phyloP scores from a whole-genome alignment of 2,329 filamentous ascomycete genomes.

The Hymenoscyphus infarciens region DNA sequence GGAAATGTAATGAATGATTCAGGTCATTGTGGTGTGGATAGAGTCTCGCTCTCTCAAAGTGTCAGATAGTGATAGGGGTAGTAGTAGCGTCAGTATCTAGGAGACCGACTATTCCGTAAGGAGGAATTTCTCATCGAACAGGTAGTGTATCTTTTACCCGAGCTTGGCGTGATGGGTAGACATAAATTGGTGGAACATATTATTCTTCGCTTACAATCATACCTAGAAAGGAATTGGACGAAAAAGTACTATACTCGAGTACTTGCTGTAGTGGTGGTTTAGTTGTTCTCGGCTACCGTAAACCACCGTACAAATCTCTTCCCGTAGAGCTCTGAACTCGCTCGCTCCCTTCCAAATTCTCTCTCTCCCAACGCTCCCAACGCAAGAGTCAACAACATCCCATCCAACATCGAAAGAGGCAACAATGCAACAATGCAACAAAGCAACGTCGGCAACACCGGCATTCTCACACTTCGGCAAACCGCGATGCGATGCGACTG shows the following conservation, averaged over 20 bases:
- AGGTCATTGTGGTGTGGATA: no score
- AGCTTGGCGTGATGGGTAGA: no score
- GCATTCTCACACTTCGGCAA: not conserved
- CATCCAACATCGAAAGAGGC: not conserved
- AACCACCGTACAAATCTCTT: not conserved
- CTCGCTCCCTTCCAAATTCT: not conserved
- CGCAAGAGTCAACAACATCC: not conserved
- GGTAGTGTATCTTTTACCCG: no score
- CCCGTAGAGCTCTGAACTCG: not conserved
- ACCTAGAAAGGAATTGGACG: not conserved
- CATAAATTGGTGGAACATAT: no score
- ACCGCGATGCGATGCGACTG: not conserved
- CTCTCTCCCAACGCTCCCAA: not conserved
- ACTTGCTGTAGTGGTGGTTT: not conserved
- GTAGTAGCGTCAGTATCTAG: no score
- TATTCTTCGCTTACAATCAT: no score
- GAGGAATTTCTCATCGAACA: no score
- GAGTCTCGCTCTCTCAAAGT: no score
- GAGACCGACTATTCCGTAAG: no score
- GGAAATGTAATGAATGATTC: no score
- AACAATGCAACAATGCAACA: not conserved
- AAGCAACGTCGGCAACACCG: not conserved
- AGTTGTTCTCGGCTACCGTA: not conserved
- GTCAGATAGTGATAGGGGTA: no score
- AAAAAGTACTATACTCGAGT: not conserved